Evolutionary conservation across 2,329 filamentous ascomycete genomes (phyloP), one percentile per base, ranked within the genome.

Genomic region (Alternaria gansuensis): DNA sequence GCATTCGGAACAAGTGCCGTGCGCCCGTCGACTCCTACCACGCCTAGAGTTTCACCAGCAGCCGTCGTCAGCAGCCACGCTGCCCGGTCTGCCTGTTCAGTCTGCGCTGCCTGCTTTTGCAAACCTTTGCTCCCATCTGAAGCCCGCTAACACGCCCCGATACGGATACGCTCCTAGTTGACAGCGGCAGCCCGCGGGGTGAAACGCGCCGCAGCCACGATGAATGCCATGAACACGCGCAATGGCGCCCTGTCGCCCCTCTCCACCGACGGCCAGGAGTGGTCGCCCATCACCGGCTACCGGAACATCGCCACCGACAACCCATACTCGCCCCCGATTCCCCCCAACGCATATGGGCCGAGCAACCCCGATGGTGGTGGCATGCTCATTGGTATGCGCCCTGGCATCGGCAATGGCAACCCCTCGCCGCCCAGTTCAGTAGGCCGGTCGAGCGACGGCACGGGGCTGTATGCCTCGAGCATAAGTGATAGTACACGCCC

Each of bases 381-480:
- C 65, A 77, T 81, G 70, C 88, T 85, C 82, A 77, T 83, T 82
- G 79, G 86, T 81, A 78, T 80, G 77, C 73, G 75, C 69, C 79
- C 76, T 70, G 72, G 55, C 46, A 46, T 67, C 63, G 64, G 40
- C 63, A 79, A 79, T 59, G 80, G 79, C 66, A 86, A 86, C 71
- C 86, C 94, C 51, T 97, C 94, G 50, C 93, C 94, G 54, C 94
- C 95, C 26, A 92, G 90, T 65, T 98, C 94, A 5, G 84, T 97
- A 67, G 92, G 90, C 63, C 86, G 91, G 64, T 96, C 92, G 51
- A 97, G 92, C 77, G 89, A 90, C 75, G 92, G 91, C 57, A 91
- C 89, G 39, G 86, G 86, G 59, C 77, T 89, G 63, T 92, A 82
- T 62, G 89, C 77, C 49, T 65, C 73, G 39, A 76, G 74, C 64